These are phyloP conservation scores for Phytophthora sansomeana DNA, from an alignment of 352 stramenopile genomes.

Conservation along the genomic window DNA sequence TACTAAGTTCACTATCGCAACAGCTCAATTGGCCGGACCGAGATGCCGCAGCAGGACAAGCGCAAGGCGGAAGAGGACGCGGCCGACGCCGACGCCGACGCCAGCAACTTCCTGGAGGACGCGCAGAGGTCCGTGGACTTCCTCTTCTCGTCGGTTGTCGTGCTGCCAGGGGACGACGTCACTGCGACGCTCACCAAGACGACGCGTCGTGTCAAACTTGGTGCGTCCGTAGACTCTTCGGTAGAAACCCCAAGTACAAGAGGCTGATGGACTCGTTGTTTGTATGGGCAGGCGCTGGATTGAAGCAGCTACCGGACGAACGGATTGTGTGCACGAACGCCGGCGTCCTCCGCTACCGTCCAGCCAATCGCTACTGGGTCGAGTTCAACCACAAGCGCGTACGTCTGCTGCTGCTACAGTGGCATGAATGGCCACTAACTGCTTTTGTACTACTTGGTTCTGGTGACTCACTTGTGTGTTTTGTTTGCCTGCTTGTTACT, in stretches of 20 bases:
- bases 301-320: slow-evolving; percentile 64
- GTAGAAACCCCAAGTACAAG: neutral
- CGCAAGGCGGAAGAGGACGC: slow-evolving; percentile 48
- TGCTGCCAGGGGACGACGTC: slow-evolving; percentile 84
- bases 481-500: slow-evolving; percentile 7
- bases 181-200: slow-evolving; percentile 80
- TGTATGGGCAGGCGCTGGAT: slow-evolving; percentile 52
- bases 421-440: no score
- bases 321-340: slow-evolving; percentile 83
- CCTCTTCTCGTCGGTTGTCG: slow-evolving; percentile 70
- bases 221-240: no score
- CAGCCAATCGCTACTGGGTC: slow-evolving; percentile 91
- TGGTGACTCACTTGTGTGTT: neutral
- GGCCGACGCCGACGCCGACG: slow-evolving; percentile 52
- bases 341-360: slow-evolving; percentile 85
- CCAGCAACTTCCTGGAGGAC: slow-evolving; percentile 72
- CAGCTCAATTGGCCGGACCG: slow-evolving; percentile 14
- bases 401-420: slow-evolving; percentile 26
- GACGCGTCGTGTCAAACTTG: slow-evolving; percentile 72
- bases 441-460: neutral
- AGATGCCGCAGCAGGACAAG: slow-evolving; percentile 60
- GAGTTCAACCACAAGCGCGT: slow-evolving; percentile 90
- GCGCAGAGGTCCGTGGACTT: slow-evolving; percentile 85
- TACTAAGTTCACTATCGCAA: slow-evolving; percentile 10
- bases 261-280: slow-evolving; percentile 7